Evolutionary conservation across 345 rosid genomes (phyloP).

Genomic region (Eucalyptus dawsonii): DNA sequence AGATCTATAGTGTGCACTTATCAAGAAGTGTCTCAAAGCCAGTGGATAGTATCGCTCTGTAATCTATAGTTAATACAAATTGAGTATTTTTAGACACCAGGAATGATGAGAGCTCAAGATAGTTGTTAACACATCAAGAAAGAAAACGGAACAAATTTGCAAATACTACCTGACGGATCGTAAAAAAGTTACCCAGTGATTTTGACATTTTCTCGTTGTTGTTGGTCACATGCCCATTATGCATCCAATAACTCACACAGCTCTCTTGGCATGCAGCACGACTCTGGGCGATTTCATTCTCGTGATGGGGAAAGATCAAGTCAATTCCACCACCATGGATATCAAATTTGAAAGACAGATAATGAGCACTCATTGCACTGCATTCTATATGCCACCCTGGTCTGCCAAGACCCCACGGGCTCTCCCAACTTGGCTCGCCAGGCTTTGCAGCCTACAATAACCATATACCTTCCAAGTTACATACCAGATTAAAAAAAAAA

Average conservation of each 20-base stretch:
- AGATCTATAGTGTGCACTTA: constrained; percentile 78
- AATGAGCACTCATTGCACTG: neutral
- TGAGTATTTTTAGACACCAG: constrained; percentile 80
- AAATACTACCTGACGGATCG: neutral
- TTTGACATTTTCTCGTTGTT: neutral
- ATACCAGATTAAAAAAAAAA: neutral
- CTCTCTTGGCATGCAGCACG: neutral
- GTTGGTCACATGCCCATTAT: neutral
- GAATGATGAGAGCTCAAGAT: constrained; percentile 17
- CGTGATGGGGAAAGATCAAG: neutral
- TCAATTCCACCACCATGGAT: neutral
- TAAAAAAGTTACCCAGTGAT: neutral
- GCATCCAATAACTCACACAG: neutral
- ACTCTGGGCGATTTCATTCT: neutral
- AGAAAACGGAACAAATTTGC: neutral
- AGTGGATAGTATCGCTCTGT: constrained; percentile 62
- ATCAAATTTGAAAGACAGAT: neutral
- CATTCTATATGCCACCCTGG: constrained; percentile 95
- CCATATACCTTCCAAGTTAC: neutral
- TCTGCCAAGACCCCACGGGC: constrained; percentile 90
- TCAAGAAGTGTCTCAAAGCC: constrained; percentile 77
- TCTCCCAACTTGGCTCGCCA: constrained; percentile 83
- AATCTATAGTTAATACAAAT: constrained; percentile 87
- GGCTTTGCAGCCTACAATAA: constrained; percentile 76
- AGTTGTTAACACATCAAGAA: neutral